A percentile compares a stretch with the other conserved stretches of the same genome.
phyloP scores from a whole-genome alignment of 495 filamentous ascomycete genomes.

The Sphaerosporella brunnea region DNA sequence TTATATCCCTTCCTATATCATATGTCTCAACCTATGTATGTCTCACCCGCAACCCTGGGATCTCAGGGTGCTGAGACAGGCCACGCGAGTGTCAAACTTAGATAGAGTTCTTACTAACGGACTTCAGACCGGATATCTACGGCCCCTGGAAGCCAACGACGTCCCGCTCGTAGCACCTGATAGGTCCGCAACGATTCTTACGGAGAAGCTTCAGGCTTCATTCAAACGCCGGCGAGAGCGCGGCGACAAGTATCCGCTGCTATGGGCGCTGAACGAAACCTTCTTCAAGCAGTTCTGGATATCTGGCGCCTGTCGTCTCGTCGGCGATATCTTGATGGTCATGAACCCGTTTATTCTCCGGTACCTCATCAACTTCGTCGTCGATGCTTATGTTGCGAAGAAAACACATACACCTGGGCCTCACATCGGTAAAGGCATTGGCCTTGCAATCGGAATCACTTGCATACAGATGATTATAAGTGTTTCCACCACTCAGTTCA shows the following conservation, averaged over 20 bases:
- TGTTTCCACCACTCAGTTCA: constrained; percentile 59
- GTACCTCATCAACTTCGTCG: constrained; percentile 64
- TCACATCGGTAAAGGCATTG: constrained; percentile 47
- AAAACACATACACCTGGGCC: constrained; percentile 37
- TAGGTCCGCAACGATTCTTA: constrained; percentile 49
- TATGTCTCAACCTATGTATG: no score
- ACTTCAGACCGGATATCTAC: constrained; percentile 65
- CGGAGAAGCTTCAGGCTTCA: constrained; percentile 42
- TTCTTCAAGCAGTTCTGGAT: constrained; percentile 73
- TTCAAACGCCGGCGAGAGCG: constrained; percentile 47
- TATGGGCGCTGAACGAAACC: constrained; percentile 71
- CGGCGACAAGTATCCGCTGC: constrained; percentile 55
- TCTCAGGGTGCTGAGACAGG: no score
- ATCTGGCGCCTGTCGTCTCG: constrained; percentile 59
- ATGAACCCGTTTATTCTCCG: constrained; percentile 40
- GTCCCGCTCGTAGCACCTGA: constrained; percentile 75
- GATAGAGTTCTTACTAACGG: no score
- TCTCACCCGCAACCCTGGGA: no score
- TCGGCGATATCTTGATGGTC: constrained; percentile 39
- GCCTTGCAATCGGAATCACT: constrained; percentile 57
- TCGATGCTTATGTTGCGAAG: constrained; percentile 47
- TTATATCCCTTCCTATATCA: no score
- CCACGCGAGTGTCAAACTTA: no score
- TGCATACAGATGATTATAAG: constrained; percentile 58
- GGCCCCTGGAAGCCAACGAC: constrained; percentile 65